Evolutionary conservation across 1,284 basidiomycete species (phyloP).

Genomic region (Ceratobasidium sp.): DNA sequence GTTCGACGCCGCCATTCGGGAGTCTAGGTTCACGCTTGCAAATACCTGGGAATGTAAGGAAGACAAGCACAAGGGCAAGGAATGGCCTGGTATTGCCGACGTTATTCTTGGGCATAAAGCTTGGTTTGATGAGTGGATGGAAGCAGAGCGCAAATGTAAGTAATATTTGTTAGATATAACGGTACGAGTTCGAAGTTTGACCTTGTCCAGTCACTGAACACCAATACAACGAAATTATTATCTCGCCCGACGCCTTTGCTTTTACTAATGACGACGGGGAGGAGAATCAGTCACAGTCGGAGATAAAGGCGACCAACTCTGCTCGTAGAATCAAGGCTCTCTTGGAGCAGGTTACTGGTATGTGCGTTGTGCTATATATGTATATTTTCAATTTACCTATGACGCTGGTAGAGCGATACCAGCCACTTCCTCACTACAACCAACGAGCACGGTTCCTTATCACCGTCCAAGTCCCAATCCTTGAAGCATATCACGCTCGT

Average conservation of each 20-base stretch:
- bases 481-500: conserved; percentile 77
- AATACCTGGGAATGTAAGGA: conserved; percentile 56
- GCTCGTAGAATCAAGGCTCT: conserved; percentile 82
- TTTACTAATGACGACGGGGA: conserved; percentile 70
- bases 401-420: conserved; percentile 75
- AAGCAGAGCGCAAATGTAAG: conserved; percentile 85
- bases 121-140: conserved; percentile 92
- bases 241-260: conserved; percentile 84
- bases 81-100: conserved; percentile 80
- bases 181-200: conserved; percentile 8
- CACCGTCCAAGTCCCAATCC: conserved; percentile 82
- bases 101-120: conserved; percentile 80
- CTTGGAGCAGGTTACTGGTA: conserved; percentile 86
- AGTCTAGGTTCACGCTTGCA: conserved; percentile 71
- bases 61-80: conserved; percentile 47
- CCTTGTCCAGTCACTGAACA: conserved; percentile 68
- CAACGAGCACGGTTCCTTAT: conserved; percentile 86
- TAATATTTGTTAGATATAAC: conserved; percentile 43
- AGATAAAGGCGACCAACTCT: conserved; percentile 74
- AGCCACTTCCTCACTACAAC: conserved; percentile 76
- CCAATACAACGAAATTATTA: conserved; percentile 83
- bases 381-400: not conserved
- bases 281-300: conserved; percentile 57
- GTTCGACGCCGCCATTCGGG: conserved; percentile 84
- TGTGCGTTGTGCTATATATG: conserved; percentile 44